Evolutionary conservation across 495 filamentous ascomycete genomes (phyloP).

Genomic region (Sphaerosporella brunnea): DNA sequence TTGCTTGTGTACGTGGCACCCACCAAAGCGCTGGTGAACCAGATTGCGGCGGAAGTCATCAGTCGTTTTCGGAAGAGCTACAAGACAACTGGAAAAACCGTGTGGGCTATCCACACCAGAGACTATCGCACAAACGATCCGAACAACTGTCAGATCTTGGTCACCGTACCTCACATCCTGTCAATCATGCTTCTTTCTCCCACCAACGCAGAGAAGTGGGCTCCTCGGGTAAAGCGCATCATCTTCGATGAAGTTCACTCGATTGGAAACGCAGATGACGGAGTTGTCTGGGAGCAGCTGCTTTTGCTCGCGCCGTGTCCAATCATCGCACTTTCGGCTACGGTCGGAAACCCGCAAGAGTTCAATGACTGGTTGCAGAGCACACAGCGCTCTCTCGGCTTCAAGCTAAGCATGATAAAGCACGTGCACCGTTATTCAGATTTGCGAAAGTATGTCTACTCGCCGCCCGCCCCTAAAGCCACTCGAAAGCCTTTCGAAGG

Average conservation of each 20-base stretch:
- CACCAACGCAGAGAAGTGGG: conserved; percentile 46
- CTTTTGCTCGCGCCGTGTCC: conserved; percentile 56
- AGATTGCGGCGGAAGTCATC: conserved; percentile 59
- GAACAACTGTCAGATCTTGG: conserved; percentile 51
- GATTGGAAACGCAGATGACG: conserved; percentile 60
- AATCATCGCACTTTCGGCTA: conserved; percentile 65
- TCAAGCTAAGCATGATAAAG: conserved; percentile 44
- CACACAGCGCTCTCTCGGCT: conserved; percentile 38
- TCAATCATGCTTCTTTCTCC: conserved; percentile 63
- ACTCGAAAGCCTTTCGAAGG: conserved; percentile 38
- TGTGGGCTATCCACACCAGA: conserved; percentile 65
- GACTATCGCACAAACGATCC: conserved; percentile 56
- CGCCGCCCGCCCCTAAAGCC: conserved; percentile 26
- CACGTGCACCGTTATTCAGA: conserved; percentile 55
- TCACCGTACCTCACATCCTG: conserved; percentile 61
- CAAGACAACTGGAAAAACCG: conserved; percentile 39
- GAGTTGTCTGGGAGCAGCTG: conserved; percentile 66
- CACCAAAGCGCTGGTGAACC: conserved; percentile 68
- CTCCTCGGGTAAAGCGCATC: conserved; percentile 46
- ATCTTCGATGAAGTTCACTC: conserved; percentile 78
- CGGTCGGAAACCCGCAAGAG: conserved; percentile 55
- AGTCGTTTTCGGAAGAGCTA: conserved; percentile 45
- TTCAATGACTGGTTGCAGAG: conserved; percentile 48
- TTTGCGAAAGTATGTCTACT: conserved; percentile 50
- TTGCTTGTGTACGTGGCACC: conserved; percentile 64